Percentiles rank a stretch among this genome's conserved stretches.
phyloP scores from a whole-genome alignment of 768 basidiomycete genomes.

The Kwoniella sp. region DNA sequence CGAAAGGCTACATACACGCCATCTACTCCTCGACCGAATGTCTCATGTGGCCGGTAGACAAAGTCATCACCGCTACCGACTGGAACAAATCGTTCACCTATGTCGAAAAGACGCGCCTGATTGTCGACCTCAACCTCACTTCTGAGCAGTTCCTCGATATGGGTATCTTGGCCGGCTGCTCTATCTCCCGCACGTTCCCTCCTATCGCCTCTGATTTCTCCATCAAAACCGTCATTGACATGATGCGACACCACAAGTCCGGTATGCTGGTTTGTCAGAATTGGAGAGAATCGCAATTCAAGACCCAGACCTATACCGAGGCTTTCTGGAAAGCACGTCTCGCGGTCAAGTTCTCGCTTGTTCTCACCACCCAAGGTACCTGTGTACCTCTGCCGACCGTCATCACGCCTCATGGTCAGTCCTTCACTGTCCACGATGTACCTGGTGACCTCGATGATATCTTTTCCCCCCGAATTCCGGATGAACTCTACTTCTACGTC shows the following conservation, averaged over 20 bases:
- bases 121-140: slow-evolving; percentile 67
- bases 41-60: slow-evolving; percentile 71
- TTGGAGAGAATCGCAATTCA: slow-evolving; percentile 62
- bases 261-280: slow-evolving; percentile 59
- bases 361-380: slow-evolving; percentile 75
- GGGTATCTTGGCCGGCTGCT: slow-evolving; percentile 86
- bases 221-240: slow-evolving; percentile 66
- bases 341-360: slow-evolving; percentile 87
- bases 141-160: slow-evolving; percentile 96
- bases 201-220: slow-evolving; percentile 53
- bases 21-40: slow-evolving; percentile 89
- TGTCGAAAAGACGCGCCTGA: slow-evolving; percentile 75
- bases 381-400: slow-evolving; percentile 62
- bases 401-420: slow-evolving; percentile 69
- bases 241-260: slow-evolving; percentile 89
- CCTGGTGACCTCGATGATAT: slow-evolving; percentile 90
- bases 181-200: slow-evolving; percentile 63
- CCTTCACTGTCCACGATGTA: slow-evolving; percentile 79
- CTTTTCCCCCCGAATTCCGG: slow-evolving; percentile 89
- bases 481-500: slow-evolving; percentile 94
- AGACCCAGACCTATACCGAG: slow-evolving; percentile 76
- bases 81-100: slow-evolving; percentile 75
- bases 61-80: slow-evolving; percentile 85
- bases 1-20: slow-evolving; percentile 90
- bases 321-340: slow-evolving; percentile 84